Percentiles rank a stretch among this genome's conserved stretches.
phyloP scores from a whole-genome alignment of 2,329 filamentous ascomycete genomes.

The Talaromyces atroroseus region DNA sequence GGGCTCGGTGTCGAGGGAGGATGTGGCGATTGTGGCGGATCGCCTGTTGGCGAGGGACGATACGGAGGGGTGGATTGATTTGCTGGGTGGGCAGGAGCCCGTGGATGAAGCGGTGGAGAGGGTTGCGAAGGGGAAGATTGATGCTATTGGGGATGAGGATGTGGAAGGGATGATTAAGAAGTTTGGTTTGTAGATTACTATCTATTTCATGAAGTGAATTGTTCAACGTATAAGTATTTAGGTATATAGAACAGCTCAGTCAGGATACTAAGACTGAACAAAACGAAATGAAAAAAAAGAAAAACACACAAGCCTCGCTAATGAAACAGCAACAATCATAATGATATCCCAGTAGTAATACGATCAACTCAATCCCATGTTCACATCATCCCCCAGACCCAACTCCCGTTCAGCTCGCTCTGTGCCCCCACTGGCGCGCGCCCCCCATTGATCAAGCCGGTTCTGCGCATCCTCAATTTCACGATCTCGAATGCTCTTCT shows the following conservation, averaged over 20 bases:
- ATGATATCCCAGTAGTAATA: background rate
- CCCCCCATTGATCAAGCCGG: constrained; percentile 49
- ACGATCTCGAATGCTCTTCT: constrained; percentile 31
- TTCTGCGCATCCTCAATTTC: constrained; percentile 39
- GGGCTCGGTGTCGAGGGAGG: constrained; percentile 44
- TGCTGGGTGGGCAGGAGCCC: constrained; percentile 46
- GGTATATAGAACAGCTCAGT: background rate
- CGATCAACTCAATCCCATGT: constrained; percentile 69
- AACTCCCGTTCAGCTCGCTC: constrained; percentile 52
- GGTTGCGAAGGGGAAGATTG: constrained; percentile 40
- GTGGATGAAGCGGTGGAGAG: constrained; percentile 44
- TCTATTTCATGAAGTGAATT: background rate
- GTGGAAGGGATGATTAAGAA: constrained; percentile 39
- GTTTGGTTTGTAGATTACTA: constrained; percentile 17
- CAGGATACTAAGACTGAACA: background rate
- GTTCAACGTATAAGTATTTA: background rate
- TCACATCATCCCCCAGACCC: constrained; percentile 76
- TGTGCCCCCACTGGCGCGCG: constrained; percentile 51
- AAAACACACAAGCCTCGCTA: background rate
- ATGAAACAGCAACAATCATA: constrained; percentile 2
- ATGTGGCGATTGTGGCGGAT: constrained; percentile 49
- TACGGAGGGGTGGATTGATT: constrained; percentile 50
- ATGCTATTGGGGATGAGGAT: constrained; percentile 49
- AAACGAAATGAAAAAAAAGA: too few relatives aligned
- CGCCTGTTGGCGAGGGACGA: constrained; percentile 45